Evolutionary conservation across 2,329 filamentous ascomycete genomes (phyloP).

Genomic region (Calonectria henricotiae): DNA sequence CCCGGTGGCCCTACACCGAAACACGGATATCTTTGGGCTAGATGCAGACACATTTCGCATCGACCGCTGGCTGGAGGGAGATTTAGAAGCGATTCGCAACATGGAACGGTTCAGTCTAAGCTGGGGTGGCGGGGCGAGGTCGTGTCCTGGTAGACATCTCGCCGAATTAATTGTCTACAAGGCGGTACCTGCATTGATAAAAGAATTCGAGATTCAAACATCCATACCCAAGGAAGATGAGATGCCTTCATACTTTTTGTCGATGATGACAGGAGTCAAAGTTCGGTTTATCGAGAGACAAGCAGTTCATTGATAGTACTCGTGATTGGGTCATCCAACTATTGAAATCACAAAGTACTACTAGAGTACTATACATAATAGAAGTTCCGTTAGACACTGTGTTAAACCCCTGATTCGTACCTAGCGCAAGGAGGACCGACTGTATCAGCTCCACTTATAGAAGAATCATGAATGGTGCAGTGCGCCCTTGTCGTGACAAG

Average conservation of each 20-base stretch:
- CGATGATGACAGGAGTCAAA: conserved; percentile 67
- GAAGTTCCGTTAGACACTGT: neutral
- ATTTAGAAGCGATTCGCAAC: conserved; percentile 48
- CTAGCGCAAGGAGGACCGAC: neutral
- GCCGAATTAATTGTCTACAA: conserved; percentile 69
- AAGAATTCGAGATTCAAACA: conserved; percentile 64
- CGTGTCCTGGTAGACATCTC: conserved; percentile 68
- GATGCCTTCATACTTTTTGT: conserved; percentile 67
- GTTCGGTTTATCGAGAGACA: conserved; percentile 57
- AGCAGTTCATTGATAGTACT: neutral
- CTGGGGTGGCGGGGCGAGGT: conserved; percentile 69
- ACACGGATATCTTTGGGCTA: conserved; percentile 65
- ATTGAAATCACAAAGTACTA: neutral
- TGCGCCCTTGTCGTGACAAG: conserved; percentile 46
- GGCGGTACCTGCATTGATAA: conserved; percentile 61
- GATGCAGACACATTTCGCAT: conserved; percentile 65
- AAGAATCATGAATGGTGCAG: neutral
- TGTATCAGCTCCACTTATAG: too few relatives aligned
- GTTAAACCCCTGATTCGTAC: neutral
- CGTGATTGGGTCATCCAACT: neutral
- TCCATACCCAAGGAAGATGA: conserved; percentile 59
- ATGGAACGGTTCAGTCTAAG: conserved; percentile 68
- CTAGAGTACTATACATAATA: neutral
- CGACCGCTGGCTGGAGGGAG: conserved; percentile 64
- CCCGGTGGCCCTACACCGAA: conserved; percentile 68